Evolutionary conservation across 306 rosid genomes (phyloP).

Genomic region (Oemleria cerasiformis): DNA sequence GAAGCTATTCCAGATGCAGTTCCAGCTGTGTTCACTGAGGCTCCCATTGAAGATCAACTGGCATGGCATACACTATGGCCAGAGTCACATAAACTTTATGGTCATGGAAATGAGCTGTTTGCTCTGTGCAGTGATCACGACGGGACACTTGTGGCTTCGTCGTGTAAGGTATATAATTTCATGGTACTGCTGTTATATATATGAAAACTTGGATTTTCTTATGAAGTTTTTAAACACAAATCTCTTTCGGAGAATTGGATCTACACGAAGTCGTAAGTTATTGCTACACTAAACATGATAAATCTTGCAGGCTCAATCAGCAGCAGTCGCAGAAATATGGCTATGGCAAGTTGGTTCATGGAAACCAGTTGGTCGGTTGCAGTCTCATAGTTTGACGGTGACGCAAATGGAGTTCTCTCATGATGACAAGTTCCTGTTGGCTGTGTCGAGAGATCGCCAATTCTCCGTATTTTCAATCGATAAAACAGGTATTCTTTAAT

Average conservation of each 20-base stretch:
- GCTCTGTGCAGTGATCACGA: conserved; percentile 79
- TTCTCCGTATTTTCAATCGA: conserved; percentile 66
- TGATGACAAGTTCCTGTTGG: conserved; percentile 69
- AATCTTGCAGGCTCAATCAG: conserved; percentile 74
- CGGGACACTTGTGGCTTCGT: conserved; percentile 88
- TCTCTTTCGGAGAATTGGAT: neutral
- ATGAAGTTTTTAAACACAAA: neutral
- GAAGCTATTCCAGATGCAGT: conserved; percentile 89
- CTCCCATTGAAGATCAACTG: conserved; percentile 97
- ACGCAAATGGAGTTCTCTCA: conserved; percentile 87
- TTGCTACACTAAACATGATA: neutral
- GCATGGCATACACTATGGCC: conserved; percentile 99
- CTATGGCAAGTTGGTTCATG: conserved; percentile 94
- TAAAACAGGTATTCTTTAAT: conserved; percentile 50
- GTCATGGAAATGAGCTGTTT: conserved; percentile 94
- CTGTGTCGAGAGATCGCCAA: conserved; percentile 96
- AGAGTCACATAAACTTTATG: conserved; percentile 95
- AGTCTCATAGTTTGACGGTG: conserved; percentile 85
- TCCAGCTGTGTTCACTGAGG: conserved; percentile 76
- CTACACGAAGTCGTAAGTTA: conserved; percentile 5
- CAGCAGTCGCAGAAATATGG: conserved; percentile 84
- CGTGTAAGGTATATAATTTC: conserved; percentile 76
- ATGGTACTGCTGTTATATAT: conserved; percentile 7
- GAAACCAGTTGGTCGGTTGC: conserved; percentile 82
- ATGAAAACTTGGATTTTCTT: conserved; percentile 1